Base-by-base conservation (phyloP, 768 basidiomycete genomes). In the Tremella yokohamensis region DNA sequence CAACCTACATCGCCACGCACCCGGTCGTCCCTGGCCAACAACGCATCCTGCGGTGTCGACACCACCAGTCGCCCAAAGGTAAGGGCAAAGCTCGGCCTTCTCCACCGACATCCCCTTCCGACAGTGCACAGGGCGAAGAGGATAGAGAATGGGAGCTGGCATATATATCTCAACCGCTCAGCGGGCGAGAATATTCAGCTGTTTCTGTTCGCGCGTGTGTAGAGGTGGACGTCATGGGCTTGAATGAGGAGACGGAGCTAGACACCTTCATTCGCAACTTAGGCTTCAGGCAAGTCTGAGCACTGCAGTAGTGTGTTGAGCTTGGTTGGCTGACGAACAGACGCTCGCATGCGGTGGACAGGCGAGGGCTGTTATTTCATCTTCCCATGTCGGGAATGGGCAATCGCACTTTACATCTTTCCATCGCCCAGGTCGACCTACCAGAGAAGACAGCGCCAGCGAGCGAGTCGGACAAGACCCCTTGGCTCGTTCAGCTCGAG, bases 261-360 rank as follows among this genome's bases (percentile, higher is more conserved):
- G 52, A 66, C 52, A 62, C 45, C 7, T 72, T 69, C 48, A 56
- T 69, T 2, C 37, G 52, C 19, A 25, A 45, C 12, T 24, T 72
- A 20, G 70, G 66, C 29, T 68, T 72, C 42, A 52, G 45, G 70
- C 69, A 57, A 59, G 68, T 72, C 24, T 47, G 16, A 22, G 29
- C 24, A 20, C 38, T 24, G 3, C 39, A 13, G 3, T 50, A 50
- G 19, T 8, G 20, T 48, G 47, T 50, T 9, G 16, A 22, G 49
- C 7, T 22, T 50, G 19, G 4, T 29, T 8, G 20, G 8, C 8
- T 22, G 19, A 50, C 6, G 4, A 22, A 11, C 39, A 71, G 69
- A 25, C 57, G 56, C 25, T 68, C 70, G 9, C 70, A 72, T 44
- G 37, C 55, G 2, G 65, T 66, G 34, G 54, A 42, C 7, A 57